Percentiles rank a stretch among this genome's conserved stretches.
Evolutionary conservation across 2,329 filamentous ascomycete genomes (phyloP).

Genomic region (Leptographium lundbergii): DNA sequence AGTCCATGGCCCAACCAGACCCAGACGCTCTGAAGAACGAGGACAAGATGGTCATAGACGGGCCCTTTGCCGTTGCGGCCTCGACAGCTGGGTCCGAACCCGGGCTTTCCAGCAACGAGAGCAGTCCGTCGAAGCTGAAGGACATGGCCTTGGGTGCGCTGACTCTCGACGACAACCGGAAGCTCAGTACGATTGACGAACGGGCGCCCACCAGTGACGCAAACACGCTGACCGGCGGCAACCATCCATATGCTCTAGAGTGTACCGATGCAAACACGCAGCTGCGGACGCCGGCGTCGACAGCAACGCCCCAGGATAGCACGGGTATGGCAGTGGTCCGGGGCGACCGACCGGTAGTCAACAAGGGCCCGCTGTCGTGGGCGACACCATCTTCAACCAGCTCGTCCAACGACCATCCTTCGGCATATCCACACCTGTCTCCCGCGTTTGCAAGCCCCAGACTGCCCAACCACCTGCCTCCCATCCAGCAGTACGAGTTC

Average conservation of each 20-base stretch:
- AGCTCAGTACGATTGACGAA: not conserved
- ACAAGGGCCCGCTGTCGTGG: not conserved
- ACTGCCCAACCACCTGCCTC: slow-evolving; percentile 14
- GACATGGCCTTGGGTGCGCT: slow-evolving; percentile 18
- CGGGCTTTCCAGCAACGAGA: not conserved
- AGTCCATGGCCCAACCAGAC: not conserved
- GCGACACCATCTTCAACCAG: slow-evolving; percentile 3
- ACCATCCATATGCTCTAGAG: not conserved
- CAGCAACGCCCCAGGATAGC: not conserved
- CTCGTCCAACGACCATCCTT: slow-evolving; percentile 1
- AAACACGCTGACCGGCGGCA: not conserved
- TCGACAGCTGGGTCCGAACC: not conserved
- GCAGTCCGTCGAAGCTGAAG: slow-evolving; percentile 16
- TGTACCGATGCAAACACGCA: not conserved
- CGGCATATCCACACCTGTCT: not conserved
- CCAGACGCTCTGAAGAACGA: not conserved
- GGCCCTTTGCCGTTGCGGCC: not conserved
- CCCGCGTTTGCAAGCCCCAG: not conserved
- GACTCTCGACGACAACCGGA: slow-evolving; percentile 6
- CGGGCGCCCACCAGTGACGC: not conserved
- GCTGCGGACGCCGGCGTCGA: slow-evolving; percentile 2
- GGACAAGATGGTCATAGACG: not conserved
- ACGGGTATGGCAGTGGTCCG: not conserved
- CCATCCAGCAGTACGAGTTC: slow-evolving; percentile 18
- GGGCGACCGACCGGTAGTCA: not conserved